phyloP scores from a whole-genome alignment of 164 flowering plant species.

The Piper longum region DNA sequence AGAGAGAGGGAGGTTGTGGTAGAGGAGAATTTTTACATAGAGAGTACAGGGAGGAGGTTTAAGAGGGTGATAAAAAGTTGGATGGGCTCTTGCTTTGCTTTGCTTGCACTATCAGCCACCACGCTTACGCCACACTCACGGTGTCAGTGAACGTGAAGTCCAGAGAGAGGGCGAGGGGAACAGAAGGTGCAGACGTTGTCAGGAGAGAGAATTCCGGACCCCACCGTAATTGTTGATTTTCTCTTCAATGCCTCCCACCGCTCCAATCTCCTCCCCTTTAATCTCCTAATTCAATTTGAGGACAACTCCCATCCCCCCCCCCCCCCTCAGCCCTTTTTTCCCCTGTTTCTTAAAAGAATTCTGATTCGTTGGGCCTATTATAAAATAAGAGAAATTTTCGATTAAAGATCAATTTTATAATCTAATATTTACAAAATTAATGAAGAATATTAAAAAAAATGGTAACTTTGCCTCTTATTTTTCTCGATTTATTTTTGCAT shows the following conservation, averaged over 20 bases:
- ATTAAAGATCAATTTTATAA: too few species aligned
- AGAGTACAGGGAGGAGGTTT: constrained; percentile 14
- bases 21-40: constrained; percentile 16
- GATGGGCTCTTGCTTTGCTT: constrained; percentile 71
- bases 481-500: too few species aligned
- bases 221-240: neutral
- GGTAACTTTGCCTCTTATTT: too few species aligned
- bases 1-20: constrained; percentile 2
- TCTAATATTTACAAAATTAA: too few species aligned
- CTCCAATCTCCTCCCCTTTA: neutral
- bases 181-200: constrained; percentile 3
- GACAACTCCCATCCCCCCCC: too few species aligned
- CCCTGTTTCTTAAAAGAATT: too few species aligned
- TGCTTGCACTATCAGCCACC: constrained; percentile 94
- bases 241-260: neutral
- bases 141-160: constrained; percentile 37
- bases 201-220: neutral
- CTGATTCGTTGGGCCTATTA: too few species aligned
- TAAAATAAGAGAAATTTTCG: too few species aligned
- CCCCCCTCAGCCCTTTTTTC: too few species aligned
- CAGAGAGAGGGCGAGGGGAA: constrained; percentile 22
- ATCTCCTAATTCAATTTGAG: neutral
- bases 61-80: constrained; percentile 15
- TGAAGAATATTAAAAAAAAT: too few species aligned
- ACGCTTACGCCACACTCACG: constrained; percentile 49